Evolutionary conservation across 2,329 filamentous ascomycete species (phyloP), one percentile per base, ranked within the genome.

Genomic region (Apiospora malaysiana): DNA sequence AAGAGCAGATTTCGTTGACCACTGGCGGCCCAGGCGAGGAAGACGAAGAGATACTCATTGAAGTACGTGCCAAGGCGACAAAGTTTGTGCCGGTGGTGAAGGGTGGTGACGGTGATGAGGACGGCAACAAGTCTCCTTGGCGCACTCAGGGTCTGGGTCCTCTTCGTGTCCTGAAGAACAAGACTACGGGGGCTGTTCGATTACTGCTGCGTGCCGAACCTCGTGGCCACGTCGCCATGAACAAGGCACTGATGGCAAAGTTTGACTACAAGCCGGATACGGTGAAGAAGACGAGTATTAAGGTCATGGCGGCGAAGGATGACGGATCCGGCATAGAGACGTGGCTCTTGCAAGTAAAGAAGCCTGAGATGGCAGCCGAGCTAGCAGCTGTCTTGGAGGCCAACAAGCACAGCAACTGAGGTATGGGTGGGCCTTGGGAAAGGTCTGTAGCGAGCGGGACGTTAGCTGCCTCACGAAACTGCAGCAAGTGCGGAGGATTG

Each of bases 191-290:
- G 25, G 85, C 87, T 40, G 87, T 91, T 4, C 89, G 94, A 51
- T 83, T 96, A 65, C 82, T 97, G 25, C 82, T 95, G 73, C 90
- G 94, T 68, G 89, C 89, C n/a, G 92, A 94, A 74, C 93, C 93
- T 0, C 88, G 90, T 73, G 94, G 94, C 21, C 88, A 92, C 49
- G 85, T 95, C 66, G 87, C 92, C 4, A 83, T 97, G 76, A 97
- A 97, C 82, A 89, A 91, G 75, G 81, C 85, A 25, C 80, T 95
- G 67, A 81, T 93, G 45, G 83, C 89, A 1, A 83, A 86, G n/a
- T 81, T 90, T 69, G 84, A 85, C 6, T 95, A 94, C 83, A 88
- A 88, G 76, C 83, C 86, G 8, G 85, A 87, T 40, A 83, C 84
- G 14, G 37, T 40, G 45, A 68, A 68, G 37, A 37, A 56, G 67